Conservation (phyloP, 306 rosid genomes). For the Corylus avellana region DNA sequence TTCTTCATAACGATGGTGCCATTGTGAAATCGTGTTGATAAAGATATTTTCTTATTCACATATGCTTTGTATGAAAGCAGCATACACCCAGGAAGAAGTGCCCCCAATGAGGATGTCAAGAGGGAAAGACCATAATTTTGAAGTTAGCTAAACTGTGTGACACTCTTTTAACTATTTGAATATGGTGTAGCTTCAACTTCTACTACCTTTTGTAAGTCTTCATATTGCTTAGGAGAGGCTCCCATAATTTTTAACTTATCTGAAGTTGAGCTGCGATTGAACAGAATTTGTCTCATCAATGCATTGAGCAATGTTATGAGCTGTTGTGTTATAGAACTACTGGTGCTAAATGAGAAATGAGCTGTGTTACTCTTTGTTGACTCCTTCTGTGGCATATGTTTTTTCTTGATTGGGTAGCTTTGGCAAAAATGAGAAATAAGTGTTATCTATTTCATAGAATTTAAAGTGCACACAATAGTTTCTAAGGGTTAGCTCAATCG, state of each 20-base stretch:
- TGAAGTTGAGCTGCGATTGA: constrained; percentile 14
- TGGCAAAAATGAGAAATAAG: no score
- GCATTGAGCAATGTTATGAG: not conserved
- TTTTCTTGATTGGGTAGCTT: no score
- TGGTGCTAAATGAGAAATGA: not conserved
- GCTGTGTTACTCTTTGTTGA: not conserved
- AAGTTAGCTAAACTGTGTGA: constrained; percentile 29
- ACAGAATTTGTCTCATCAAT: constrained; percentile 21
- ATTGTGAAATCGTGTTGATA: no score
- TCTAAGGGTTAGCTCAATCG: no score
- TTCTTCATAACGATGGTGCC: not conserved
- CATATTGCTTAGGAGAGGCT: constrained; percentile 20
- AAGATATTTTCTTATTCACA: constrained; percentile 1
- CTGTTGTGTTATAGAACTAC: not conserved
- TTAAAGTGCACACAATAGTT: no score
- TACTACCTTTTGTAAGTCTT: constrained; percentile 18
- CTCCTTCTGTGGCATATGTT: no score
- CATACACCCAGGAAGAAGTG: constrained; percentile 30
- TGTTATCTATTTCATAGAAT: no score
- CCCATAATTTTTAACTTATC: constrained; percentile 17
- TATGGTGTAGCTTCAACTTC: constrained; percentile 23
- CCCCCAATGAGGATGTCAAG: constrained; percentile 32
- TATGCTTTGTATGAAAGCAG: constrained; percentile 28
- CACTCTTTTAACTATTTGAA: constrained; percentile 33
- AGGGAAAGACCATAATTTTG: constrained; percentile 34